A percentile compares a stretch with the other conserved stretches of the same genome.
Conservation (phyloP, 257 asterid genomes). For the Striga asiatica region DNA sequence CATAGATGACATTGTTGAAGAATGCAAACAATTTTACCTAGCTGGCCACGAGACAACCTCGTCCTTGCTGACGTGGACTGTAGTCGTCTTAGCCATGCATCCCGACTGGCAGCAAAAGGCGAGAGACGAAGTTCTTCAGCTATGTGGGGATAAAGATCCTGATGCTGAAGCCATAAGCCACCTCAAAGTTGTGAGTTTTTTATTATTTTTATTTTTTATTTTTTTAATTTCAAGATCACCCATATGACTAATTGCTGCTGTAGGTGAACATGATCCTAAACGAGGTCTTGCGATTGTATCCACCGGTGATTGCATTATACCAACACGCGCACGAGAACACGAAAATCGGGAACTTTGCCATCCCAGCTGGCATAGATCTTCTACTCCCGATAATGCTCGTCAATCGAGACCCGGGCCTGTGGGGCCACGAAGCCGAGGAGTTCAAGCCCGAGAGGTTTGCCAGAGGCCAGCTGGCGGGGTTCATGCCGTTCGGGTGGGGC, state of each 20-base stretch:
- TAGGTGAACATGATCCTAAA: conserved; percentile 45
- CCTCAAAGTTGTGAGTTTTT: conserved; percentile 35
- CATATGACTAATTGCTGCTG: background rate
- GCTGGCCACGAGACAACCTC: conserved; percentile 51
- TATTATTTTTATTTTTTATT: background rate
- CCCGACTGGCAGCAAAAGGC: conserved; percentile 48
- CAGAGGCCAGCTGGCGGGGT: conserved; percentile 30
- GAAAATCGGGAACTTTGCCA: conserved; percentile 24
- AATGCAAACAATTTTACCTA: conserved; percentile 41
- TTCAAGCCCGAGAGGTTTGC: conserved; percentile 45
- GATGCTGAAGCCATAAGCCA: conserved; percentile 28
- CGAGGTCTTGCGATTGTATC: conserved; percentile 41
- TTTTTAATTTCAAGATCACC: background rate
- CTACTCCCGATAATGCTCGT: conserved; percentile 30
- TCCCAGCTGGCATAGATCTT: conserved; percentile 36
- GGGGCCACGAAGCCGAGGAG: conserved; percentile 49
- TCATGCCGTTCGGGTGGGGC: conserved; percentile 57
- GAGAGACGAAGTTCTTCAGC: conserved; percentile 34
- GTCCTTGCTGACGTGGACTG: conserved; percentile 41
- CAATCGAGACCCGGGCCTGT: conserved; percentile 35
- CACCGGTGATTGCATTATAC: conserved; percentile 32
- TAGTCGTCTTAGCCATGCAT: conserved; percentile 40
- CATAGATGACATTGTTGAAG: conserved; percentile 45
- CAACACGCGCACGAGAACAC: conserved; percentile 31
- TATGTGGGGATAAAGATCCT: conserved; percentile 26